Conservation (phyloP, 495 filamentous ascomycete species). For the Xylaria sp. region DNA sequence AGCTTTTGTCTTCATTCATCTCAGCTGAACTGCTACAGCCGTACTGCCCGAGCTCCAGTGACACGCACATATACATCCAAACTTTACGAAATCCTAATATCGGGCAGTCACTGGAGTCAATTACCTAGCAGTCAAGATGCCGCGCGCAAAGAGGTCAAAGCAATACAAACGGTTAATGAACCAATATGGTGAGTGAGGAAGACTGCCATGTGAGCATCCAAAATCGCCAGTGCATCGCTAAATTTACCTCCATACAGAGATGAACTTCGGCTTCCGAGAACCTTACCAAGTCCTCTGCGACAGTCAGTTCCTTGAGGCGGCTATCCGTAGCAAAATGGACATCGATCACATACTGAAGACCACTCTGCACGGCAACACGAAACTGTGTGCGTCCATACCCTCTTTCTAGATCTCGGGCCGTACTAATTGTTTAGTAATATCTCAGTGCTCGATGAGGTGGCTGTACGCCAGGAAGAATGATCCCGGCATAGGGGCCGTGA, state of each 20-base stretch:
- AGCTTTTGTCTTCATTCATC: slow-evolving; percentile 10
- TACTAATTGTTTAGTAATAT: slow-evolving; percentile 45
- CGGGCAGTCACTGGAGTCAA: neutral
- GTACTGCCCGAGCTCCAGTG: too few relatives aligned
- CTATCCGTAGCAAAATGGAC: slow-evolving; percentile 81
- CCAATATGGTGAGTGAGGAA: slow-evolving; percentile 65
- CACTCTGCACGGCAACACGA: slow-evolving; percentile 80
- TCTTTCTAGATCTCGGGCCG: neutral
- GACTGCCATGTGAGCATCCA: neutral
- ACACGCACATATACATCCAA: neutral
- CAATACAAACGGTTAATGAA: slow-evolving; percentile 97
- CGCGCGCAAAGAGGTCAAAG: slow-evolving; percentile 87
- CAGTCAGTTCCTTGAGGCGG: slow-evolving; percentile 77
- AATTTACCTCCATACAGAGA: slow-evolving; percentile 25
- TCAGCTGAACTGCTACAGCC: neutral
- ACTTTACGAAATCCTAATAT: neutral
- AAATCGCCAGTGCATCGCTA: slow-evolving; percentile 1
- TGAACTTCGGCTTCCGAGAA: slow-evolving; percentile 85
- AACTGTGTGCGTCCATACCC: slow-evolving; percentile 70
- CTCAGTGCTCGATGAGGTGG: slow-evolving; percentile 67
- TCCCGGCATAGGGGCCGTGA: slow-evolving; percentile 63
- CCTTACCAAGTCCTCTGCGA: slow-evolving; percentile 94
- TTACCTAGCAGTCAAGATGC: slow-evolving; percentile 59
- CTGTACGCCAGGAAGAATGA: slow-evolving; percentile 67
- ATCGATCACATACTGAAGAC: slow-evolving; percentile 72